Percentiles rank a stretch among this genome's conserved stretches.
phyloP scores from a whole-genome alignment of 1,284 basidiomycete species.

The Phylloporus sp. region DNA sequence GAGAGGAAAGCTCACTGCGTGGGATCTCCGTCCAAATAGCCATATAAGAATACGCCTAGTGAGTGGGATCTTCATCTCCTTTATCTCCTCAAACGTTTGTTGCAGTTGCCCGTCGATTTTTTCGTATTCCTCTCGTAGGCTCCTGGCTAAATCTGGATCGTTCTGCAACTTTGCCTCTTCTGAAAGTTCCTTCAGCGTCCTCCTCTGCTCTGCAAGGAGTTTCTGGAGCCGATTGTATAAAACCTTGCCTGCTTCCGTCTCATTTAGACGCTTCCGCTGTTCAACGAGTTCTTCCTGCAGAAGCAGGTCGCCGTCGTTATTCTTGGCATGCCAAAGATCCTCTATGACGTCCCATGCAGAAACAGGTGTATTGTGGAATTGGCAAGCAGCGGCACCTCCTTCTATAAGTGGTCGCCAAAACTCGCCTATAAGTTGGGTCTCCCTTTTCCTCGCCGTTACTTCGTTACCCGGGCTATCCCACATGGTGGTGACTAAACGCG shows the following conservation, averaged over 20 bases:
- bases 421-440: constrained; percentile 27
- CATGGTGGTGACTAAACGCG: constrained; percentile 47
- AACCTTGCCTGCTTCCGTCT: constrained; percentile 26
- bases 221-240: constrained; percentile 23
- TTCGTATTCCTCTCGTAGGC: neutral
- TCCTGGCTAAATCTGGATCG: constrained; percentile 11
- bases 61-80: constrained; percentile 23
- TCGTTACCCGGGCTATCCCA: constrained; percentile 27
- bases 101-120: constrained; percentile 16
- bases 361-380: constrained; percentile 8
- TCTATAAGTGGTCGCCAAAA: constrained; percentile 35
- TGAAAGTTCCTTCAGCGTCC: constrained; percentile 15
- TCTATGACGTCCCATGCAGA: constrained; percentile 15
- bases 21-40: neutral
- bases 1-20: neutral
- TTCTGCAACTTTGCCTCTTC: constrained; percentile 17
- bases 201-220: constrained; percentile 21
- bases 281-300: constrained; percentile 30
- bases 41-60: constrained; percentile 13
- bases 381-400: constrained; percentile 33
- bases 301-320: constrained; percentile 2
- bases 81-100: constrained; percentile 23
- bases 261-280: constrained; percentile 18
- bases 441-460: constrained; percentile 16
- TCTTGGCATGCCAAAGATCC: neutral